Conservation (phyloP, 768 basidiomycete genomes). For the Austroboletus eburneus region DNA sequence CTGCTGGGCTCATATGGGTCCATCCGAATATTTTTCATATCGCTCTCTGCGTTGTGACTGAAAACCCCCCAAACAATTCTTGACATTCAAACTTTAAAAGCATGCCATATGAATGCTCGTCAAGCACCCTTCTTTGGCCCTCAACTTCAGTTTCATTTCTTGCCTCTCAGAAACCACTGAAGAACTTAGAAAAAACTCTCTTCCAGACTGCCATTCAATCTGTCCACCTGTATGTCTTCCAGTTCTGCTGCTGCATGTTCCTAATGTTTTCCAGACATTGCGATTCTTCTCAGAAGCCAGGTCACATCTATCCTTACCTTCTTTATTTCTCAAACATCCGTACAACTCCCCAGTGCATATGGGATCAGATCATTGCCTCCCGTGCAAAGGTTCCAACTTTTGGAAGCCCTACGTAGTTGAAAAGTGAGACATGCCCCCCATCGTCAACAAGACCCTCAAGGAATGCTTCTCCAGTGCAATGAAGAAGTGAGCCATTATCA, state of each 20-base stretch:
- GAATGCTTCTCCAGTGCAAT: constrained; percentile 13
- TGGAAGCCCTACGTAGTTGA: constrained; percentile 83
- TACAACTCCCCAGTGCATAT: constrained; percentile 72
- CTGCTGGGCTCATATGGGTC: constrained; percentile 72
- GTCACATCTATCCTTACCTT: constrained; percentile 71
- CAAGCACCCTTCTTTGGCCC: constrained; percentile 23
- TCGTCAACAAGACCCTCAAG: constrained; percentile 28
- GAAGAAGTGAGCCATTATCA: constrained; percentile 11
- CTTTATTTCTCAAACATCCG: constrained; percentile 81
- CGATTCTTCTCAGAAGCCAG: constrained; percentile 69
- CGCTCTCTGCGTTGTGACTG: background rate
- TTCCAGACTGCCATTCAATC: constrained; percentile 59
- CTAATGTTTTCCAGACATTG: constrained; percentile 51
- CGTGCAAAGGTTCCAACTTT: constrained; percentile 77
- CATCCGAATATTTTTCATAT: constrained; percentile 14
- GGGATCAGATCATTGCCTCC: constrained; percentile 79
- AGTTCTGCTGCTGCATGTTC: background rate
- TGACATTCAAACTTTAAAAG: constrained; percentile 70
- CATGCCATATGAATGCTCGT: constrained; percentile 49
- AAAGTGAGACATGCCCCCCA: constrained; percentile 68
- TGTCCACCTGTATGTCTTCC: constrained; percentile 60
- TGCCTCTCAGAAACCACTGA: constrained; percentile 26
- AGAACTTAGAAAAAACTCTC: constrained; percentile 44
- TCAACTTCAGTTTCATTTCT: constrained; percentile 25
- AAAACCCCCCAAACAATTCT: constrained; percentile 42